A percentile compares a stretch with the other conserved stretches of the same genome.
phyloP scores from a whole-genome alignment of 2,329 filamentous ascomycete species.

The Colletotrichum theobromicola region DNA sequence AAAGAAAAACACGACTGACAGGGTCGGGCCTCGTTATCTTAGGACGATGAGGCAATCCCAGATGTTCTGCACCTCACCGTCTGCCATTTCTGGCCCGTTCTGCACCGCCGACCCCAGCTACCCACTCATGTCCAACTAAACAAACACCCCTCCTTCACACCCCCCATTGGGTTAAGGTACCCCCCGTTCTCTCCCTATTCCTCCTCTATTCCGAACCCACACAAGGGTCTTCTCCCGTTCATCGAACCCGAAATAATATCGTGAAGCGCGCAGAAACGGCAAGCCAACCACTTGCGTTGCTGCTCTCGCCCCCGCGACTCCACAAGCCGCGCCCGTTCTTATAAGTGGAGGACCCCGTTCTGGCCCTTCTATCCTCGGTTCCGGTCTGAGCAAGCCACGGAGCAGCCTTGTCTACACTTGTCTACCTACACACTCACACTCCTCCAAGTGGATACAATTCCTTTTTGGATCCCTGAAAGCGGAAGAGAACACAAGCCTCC shows the following conservation, averaged over 20 bases:
- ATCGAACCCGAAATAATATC: slow-evolving; percentile 20
- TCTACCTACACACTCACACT: background rate
- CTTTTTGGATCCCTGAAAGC: slow-evolving; percentile 20
- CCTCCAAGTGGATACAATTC: slow-evolving; percentile 16
- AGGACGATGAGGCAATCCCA: slow-evolving; percentile 18
- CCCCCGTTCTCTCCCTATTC: slow-evolving; percentile 1
- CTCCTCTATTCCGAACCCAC: slow-evolving; percentile 16
- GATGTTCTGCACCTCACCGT: background rate
- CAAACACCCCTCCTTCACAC: background rate
- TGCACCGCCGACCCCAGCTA: background rate
- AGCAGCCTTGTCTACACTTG: slow-evolving; percentile 8
- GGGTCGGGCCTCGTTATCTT: slow-evolving; percentile 14
- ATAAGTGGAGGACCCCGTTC: slow-evolving; percentile 20
- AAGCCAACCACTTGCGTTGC: background rate
- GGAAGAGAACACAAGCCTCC: slow-evolving; percentile 20
- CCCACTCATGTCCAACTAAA: background rate
- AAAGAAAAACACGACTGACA: background rate
- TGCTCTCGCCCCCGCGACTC: slow-evolving; percentile 18
- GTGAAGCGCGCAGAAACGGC: slow-evolving; percentile 13
- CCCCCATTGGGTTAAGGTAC: background rate
- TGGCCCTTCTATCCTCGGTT: slow-evolving; percentile 20
- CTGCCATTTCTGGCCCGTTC: background rate
- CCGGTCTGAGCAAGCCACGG: slow-evolving; percentile 13
- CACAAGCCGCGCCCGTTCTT: slow-evolving; percentile 19
- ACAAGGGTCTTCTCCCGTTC: slow-evolving; percentile 9